Base-by-base conservation (phyloP, 192 early-diverging fungal species). In the Coemansia sp. region DNA sequence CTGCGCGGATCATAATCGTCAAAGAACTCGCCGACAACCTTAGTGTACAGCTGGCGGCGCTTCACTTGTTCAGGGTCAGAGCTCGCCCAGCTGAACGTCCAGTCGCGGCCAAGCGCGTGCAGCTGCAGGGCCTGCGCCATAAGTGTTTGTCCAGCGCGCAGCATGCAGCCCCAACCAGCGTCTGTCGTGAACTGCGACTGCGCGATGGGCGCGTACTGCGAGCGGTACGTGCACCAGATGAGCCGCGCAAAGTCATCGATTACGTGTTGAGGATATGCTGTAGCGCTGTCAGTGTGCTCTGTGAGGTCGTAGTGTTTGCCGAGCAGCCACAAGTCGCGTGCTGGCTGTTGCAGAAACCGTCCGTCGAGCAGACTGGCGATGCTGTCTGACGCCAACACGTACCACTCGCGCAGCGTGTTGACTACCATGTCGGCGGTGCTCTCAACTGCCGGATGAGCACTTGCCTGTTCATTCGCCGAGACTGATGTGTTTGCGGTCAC, bases 151-250 rank as follows among this genome's bases (percentile, higher is more conserved):
- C 95, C 94, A 45, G 91, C 91, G 22, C 97, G 75, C 56, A 99
- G 72, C 97, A 99, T 99, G 77, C 97, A 99, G 0, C 97, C 97
- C 94, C 94, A 94, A 4, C 93, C 93, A 50, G 87, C 84, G 70
- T 99, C 97, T 8, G 87, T 88, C 17, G 92, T 96, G 62, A 88
- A 93, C 19, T 89, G 88, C 7, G 90, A 71, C 6, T 67, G 81
- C 57, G 84, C 71, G 62, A 98, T 95, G 3, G 91, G 87, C 9
- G 92, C 87, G 77, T 91, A 98, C 38, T 86, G 85, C 61, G 91
- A 86, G 58, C 97, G 84, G 71, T 98, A 98, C 2, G 95, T 97
- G 71, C 93, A 88, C 95, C 97, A 97, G 19, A 92, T 82, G n/a
- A 90, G 83, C 22, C 84, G 83, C 14, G 81, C 79, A 76, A 95